Evolutionary conservation across 2,329 filamentous ascomycete genomes (phyloP), one percentile per base, ranked within the genome.

Genomic region (Boeremia exigua): DNA sequence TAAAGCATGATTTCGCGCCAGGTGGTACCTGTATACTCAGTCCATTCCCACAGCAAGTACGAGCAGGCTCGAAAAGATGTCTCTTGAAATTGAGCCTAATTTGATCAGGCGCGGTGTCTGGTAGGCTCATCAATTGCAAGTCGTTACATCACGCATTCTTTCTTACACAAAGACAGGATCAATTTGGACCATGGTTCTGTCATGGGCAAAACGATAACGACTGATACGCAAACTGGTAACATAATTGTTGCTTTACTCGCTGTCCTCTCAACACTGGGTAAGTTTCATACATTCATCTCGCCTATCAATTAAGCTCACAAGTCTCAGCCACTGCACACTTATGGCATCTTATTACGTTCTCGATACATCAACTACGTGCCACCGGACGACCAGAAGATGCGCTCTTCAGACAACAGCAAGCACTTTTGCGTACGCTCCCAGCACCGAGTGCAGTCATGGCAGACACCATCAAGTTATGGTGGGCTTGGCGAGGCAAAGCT

Each of bases 261-360:
- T 4, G 51, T 68, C 3, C 42, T 58, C 6, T 55, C 55, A 9
- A 59, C 55, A 1, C 15, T 62, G 15, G 60, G 54, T 56, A 32
- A n/a, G 23, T 12, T 5, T 5, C n/a, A n/a, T n/a, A n/a, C n/a
- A 1, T 3, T 37, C 2, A 5, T n/a, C n/a, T n/a, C n/a, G n/a
- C n/a, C n/a, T n/a, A 11, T 34, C 4, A 7, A 1, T 9, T 15
- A 4, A 11, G 10, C 40, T 47, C 1, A 53, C 9, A 17, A 6
- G 8, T 27, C 2, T 9, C 48, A 37, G 61, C 36, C 4, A 58
- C 55, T 9, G 55, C 47, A 2, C 65, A 66, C 30, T 30, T 67
- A 0, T 67, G 61, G 61, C 58, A 66, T 52, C 54, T 67, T 3
- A n/a, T 66, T 10, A 58, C 59, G 0, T 67, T 67, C 28, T n/a